Conservation (phyloP, 1,284 basidiomycete species). For the Ganoderma leucocontextum region DNA sequence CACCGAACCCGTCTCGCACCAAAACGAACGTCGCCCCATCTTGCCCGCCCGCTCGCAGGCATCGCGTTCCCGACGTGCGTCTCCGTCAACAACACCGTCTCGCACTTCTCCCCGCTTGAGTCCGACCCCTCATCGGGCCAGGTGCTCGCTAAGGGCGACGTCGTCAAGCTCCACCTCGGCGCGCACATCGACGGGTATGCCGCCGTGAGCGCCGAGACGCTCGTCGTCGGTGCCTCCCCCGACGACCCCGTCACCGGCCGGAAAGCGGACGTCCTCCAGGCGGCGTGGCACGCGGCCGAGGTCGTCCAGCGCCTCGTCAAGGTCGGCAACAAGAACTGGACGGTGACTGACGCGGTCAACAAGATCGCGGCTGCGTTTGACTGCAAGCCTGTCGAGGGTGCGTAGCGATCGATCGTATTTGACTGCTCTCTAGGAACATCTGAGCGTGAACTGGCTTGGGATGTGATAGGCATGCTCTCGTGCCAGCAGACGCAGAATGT, state of each 20-base stretch:
- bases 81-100: slow-evolving; percentile 90
- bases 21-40: neutral
- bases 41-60: slow-evolving; percentile 55
- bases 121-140: slow-evolving; percentile 76
- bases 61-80: slow-evolving; percentile 94
- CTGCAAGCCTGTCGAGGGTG: slow-evolving; percentile 92
- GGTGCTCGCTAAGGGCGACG: slow-evolving; percentile 85
- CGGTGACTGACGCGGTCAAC: slow-evolving; percentile 88
- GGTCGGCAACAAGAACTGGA: slow-evolving; percentile 94
- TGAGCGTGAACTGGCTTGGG: neutral
- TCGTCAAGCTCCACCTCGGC: slow-evolving; percentile 96
- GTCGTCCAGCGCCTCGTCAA: slow-evolving; percentile 89
- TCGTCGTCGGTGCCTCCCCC: slow-evolving; percentile 83
- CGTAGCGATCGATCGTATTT: slow-evolving; percentile 33
- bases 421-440: neutral
- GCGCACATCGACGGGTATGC: slow-evolving; percentile 97
- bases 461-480: slow-evolving; percentile 79
- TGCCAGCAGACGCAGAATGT: slow-evolving; percentile 93
- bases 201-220: slow-evolving; percentile 89
- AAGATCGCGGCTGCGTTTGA: slow-evolving; percentile 79
- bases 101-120: slow-evolving; percentile 84
- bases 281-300: slow-evolving; percentile 94
- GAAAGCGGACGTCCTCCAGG: slow-evolving; percentile 91
- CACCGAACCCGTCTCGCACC: neutral
- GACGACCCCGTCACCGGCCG: slow-evolving; percentile 83